Evolutionary conservation across 1,284 basidiomycete genomes (phyloP).

Genomic region (Ustilago esculenta): DNA sequence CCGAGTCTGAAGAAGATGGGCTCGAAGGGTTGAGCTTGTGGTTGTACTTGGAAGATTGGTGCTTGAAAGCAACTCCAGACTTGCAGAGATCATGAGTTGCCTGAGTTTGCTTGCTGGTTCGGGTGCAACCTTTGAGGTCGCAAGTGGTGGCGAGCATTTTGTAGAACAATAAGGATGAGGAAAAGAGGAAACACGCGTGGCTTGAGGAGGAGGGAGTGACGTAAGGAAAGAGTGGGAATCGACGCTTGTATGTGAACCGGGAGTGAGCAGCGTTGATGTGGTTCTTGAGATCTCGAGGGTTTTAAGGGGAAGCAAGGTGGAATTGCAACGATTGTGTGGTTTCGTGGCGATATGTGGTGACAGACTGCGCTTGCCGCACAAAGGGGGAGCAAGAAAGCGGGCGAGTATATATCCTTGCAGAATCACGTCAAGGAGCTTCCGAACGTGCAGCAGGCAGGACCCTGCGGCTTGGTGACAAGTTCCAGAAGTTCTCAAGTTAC

Average conservation of each 20-base stretch:
- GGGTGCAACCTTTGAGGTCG: conserved; percentile 10
- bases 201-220: not conserved
- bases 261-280: no score
- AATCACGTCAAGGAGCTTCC: conserved; percentile 3
- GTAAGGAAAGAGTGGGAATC: no score
- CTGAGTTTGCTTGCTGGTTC: not conserved
- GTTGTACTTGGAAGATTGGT: not conserved
- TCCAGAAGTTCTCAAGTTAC: not conserved
- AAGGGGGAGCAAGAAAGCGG: not conserved
- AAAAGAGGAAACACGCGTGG: not conserved
- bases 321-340: no score
- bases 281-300: no score
- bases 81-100: not conserved
- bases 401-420: conserved; percentile 14
- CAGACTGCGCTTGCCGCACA: not conserved
- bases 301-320: no score
- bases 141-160: conserved; percentile 25
- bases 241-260: no score
- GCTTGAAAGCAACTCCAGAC: not conserved
- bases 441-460: conserved; percentile 1
- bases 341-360: conserved; percentile 8
- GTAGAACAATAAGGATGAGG: not conserved
- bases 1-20: conserved; percentile 1
- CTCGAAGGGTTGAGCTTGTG: not conserved
- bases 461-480: not conserved